These are phyloP conservation scores for Bryum argenteum DNA, from an alignment of 225 moss, liverwort and hornwort genomes.

Conservation along the genomic window DNA sequence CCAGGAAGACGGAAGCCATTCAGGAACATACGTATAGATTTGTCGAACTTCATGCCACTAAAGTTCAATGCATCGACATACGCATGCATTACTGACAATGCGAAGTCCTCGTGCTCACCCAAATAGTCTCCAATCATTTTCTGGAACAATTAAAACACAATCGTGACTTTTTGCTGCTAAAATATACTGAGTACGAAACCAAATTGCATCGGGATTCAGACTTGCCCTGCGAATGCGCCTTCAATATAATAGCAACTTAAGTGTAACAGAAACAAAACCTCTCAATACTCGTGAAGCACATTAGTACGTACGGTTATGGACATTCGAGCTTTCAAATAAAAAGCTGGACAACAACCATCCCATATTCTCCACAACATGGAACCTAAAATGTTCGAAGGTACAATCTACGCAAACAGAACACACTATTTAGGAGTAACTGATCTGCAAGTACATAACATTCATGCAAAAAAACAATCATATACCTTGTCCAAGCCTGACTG, in stretches of 20 bases:
- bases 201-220: background rate
- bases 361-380: background rate
- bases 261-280: background rate
- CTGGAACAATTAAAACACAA: conserved; percentile 47
- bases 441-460: conserved; percentile 2
- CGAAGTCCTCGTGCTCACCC: conserved; percentile 95
- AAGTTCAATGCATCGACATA: conserved; percentile 88
- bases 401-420: background rate
- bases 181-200: background rate
- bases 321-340: background rate
- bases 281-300: no score
- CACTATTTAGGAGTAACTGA: background rate
- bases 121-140: conserved; percentile 96
- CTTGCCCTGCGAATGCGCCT: background rate
- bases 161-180: conserved; percentile 5
- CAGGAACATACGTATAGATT: conserved; percentile 84
- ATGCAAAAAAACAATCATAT: conserved; percentile 17
- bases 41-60: conserved; percentile 82
- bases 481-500: conserved; percentile 93
- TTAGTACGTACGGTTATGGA: no score
- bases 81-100: conserved; percentile 93
- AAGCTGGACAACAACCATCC: conserved; percentile 3
- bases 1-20: conserved; percentile 98
- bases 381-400: conserved; percentile 10
- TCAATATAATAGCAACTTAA: conserved; percentile 1